These are phyloP conservation scores for Firmiana major DNA, from an alignment of 345 rosid species.

Conservation along the genomic window DNA sequence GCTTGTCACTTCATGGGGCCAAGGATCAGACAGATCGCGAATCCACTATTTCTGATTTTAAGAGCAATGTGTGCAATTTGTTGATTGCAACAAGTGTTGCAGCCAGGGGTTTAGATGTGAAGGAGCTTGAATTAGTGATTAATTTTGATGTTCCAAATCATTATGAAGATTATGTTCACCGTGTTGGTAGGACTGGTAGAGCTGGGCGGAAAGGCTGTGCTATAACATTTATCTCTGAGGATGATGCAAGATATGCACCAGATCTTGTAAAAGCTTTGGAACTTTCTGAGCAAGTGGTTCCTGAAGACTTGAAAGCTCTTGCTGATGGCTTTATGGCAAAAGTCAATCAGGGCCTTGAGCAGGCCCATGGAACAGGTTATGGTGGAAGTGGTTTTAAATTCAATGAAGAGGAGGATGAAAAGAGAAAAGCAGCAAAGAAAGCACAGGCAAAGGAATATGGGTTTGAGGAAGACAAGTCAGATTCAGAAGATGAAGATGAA, in stretches of 20 bases:
- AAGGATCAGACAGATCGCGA: slow-evolving; percentile 97
- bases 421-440: slow-evolving; percentile 88
- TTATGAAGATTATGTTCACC: slow-evolving; percentile 95
- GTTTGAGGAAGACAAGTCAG: slow-evolving; percentile 92
- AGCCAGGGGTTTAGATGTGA: slow-evolving; percentile 95
- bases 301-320: slow-evolving; percentile 78
- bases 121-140: slow-evolving; percentile 90
- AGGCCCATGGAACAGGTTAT: slow-evolving; percentile 94
- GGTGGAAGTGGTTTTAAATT: slow-evolving; percentile 99
- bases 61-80: slow-evolving; percentile 87
- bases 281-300: slow-evolving; percentile 95
- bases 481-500: slow-evolving; percentile 92
- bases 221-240: slow-evolving; percentile 86
- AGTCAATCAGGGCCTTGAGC: slow-evolving; percentile 93
- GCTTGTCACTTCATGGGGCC: slow-evolving; percentile 94
- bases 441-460: slow-evolving; percentile 97
- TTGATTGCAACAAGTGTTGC: slow-evolving; percentile 92
- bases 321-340: slow-evolving; percentile 88
- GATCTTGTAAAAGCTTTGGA: slow-evolving; percentile 93
- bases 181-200: slow-evolving; percentile 96
- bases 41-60: slow-evolving; percentile 85
- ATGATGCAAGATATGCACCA: slow-evolving; percentile 92
- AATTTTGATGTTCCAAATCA: slow-evolving; percentile 93
- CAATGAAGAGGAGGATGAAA: slow-evolving; percentile 97
- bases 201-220: slow-evolving; percentile 97